Conservation (phyloP, 306 rosid species). For the Neltuma alba region DNA sequence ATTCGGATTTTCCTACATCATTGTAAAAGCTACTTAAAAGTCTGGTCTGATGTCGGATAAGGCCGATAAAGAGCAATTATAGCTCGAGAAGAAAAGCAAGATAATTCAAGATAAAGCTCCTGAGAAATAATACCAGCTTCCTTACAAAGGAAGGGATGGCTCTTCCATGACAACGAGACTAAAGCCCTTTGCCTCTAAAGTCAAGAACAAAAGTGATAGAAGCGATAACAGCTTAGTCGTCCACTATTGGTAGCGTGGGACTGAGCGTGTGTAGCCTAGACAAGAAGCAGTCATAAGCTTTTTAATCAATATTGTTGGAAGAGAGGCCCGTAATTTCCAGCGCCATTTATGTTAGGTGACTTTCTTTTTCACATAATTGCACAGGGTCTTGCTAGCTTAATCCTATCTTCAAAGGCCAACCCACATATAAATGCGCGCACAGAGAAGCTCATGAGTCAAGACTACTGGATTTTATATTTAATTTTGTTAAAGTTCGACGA, state of each 20-base stretch:
- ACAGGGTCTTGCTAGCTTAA: no score
- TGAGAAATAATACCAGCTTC: background rate
- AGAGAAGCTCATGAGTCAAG: background rate
- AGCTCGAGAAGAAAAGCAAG: background rate
- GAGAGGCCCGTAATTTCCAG: no score
- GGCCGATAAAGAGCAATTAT: background rate
- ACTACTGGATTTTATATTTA: background rate
- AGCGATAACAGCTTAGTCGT: background rate
- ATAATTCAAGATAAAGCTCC: background rate
- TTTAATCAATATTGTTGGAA: background rate
- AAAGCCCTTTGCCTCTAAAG: background rate
- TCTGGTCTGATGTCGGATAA: background rate
- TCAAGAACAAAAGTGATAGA: no score
- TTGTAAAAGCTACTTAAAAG: background rate
- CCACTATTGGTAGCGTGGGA: background rate
- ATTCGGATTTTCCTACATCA: background rate
- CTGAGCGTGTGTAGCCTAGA: background rate
- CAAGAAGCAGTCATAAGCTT: background rate
- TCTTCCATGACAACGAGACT: no score
- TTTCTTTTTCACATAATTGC: no score
- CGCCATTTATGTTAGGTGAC: no score
- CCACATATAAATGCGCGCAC: background rate
- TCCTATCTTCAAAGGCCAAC: background rate
- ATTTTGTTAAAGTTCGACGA: background rate
- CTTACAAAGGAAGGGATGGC: background rate